These are phyloP conservation scores for Rosa hybrid DNA, from an alignment of 331 rosid genomes.

Conservation along the genomic window DNA sequence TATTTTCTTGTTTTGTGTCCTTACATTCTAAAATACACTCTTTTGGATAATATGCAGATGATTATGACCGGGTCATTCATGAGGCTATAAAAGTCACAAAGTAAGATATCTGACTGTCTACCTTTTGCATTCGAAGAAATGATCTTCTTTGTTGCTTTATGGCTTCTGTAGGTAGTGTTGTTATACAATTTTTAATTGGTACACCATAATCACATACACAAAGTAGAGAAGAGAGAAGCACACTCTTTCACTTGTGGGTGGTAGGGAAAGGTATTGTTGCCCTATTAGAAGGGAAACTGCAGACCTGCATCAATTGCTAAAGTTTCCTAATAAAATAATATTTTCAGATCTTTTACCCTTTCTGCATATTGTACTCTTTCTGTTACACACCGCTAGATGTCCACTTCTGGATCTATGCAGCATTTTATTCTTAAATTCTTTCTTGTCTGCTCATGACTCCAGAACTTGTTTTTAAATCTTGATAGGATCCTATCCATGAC, in stretches of 20 bases:
- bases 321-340: background rate
- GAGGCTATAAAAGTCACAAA: constrained; percentile 66
- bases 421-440: background rate
- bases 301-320: background rate
- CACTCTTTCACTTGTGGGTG: background rate
- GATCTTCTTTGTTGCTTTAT: background rate
- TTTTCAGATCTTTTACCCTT: background rate
- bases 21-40: constrained; percentile 16
- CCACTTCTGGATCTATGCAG: background rate
- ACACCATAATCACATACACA: background rate
- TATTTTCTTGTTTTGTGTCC: background rate
- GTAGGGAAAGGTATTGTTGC: background rate
- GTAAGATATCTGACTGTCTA: constrained; percentile 35
- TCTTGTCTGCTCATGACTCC: background rate
- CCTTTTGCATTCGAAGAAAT: background rate
- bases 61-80: constrained; percentile 64
- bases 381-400: background rate
- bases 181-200: background rate
- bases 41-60: constrained; percentile 54
- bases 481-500: background rate
- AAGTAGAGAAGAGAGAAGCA: background rate
- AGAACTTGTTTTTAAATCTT: background rate
- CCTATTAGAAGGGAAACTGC: background rate
- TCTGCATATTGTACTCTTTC: background rate
- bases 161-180: background rate